phyloP scores from a whole-genome alignment of 306 rosid genomes.

The Malus sylvestris region DNA sequence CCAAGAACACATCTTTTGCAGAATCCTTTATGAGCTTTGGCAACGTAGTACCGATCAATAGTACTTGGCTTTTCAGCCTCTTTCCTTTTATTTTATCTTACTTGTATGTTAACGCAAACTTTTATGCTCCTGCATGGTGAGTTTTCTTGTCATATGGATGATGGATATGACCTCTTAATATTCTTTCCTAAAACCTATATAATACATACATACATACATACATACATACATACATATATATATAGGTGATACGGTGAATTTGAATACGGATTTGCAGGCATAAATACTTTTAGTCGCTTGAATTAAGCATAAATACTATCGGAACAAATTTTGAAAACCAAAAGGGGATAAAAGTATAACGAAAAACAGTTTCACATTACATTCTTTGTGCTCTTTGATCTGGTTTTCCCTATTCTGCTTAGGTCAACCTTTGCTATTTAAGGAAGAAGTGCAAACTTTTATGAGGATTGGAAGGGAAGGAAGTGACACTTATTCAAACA shows the following conservation, averaged over 20 bases:
- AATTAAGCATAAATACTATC: background rate
- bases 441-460: background rate
- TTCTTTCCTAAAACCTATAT: background rate
- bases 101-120: background rate
- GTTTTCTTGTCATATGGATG: background rate
- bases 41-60: slow-evolving; percentile 8
- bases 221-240: background rate
- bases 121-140: background rate
- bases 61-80: slow-evolving; percentile 10
- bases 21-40: background rate
- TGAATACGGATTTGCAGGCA: background rate
- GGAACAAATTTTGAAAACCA: background rate
- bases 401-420: background rate
- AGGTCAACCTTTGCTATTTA: background rate
- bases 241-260: too few species aligned
- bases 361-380: background rate
- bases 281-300: background rate
- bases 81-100: slow-evolving; percentile 7
- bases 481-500: background rate
- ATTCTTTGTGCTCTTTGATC: background rate
- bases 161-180: background rate
- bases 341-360: background rate
- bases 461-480: slow-evolving; percentile 44
- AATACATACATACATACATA: background rate
- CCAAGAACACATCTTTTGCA: slow-evolving; percentile 10